These are phyloP conservation scores for Punctularia strigosozonata DNA, from an alignment of 768 basidiomycete species.

Conservation along the genomic window DNA sequence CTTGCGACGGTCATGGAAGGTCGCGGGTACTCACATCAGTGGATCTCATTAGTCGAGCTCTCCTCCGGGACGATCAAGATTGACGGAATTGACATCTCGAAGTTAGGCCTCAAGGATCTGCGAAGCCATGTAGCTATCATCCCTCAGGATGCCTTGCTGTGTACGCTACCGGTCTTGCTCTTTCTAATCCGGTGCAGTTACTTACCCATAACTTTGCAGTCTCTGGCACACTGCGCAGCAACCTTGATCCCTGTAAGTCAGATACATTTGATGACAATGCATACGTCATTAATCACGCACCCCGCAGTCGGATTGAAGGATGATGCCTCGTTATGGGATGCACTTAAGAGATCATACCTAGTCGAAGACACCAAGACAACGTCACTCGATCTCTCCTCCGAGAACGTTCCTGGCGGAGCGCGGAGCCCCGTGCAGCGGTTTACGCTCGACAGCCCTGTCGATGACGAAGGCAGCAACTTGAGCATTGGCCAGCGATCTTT, in stretches of 20 bases:
- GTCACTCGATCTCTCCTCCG: slow-evolving; percentile 17
- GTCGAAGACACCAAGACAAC: slow-evolving; percentile 36
- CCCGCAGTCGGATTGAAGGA: slow-evolving; percentile 67
- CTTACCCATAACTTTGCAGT: slow-evolving; percentile 24
- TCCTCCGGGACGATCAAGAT: slow-evolving; percentile 63
- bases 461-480: slow-evolving; percentile 79
- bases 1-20: too few relatives aligned
- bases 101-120: slow-evolving; percentile 66
- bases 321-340: slow-evolving; percentile 79
- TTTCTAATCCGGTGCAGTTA: slow-evolving; percentile 3
- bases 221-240: slow-evolving; percentile 73
- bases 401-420: slow-evolving; percentile 26
- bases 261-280: too few relatives aligned
- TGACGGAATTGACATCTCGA: slow-evolving; percentile 77
- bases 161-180: slow-evolving; percentile 6
- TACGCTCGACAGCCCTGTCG: slow-evolving; percentile 72
- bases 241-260: slow-evolving; percentile 93
- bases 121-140: slow-evolving; percentile 65
- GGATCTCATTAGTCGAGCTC: too few relatives aligned
- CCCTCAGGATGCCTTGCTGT: slow-evolving; percentile 70
- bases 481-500: slow-evolving; percentile 76
- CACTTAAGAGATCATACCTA: slow-evolving; percentile 74
- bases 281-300: too few relatives aligned
- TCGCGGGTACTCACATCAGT: too few relatives aligned
- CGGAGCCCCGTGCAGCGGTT: slow-evolving; percentile 40